Conservation (phyloP, 2,329 filamentous ascomycete genomes). For the Seiridium cupressi region DNA sequence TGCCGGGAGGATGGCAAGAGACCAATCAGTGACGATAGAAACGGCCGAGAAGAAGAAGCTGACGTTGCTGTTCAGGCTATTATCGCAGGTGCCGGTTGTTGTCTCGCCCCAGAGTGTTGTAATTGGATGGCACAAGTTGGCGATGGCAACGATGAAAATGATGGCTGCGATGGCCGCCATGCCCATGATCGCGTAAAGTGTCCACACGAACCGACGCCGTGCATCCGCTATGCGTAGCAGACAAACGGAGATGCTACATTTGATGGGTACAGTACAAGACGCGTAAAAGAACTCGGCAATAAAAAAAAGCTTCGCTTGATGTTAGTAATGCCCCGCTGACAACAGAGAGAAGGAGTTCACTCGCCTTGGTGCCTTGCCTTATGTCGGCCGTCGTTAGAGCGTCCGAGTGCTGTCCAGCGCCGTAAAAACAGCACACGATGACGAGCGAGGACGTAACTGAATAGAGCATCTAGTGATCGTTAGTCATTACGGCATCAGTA, state of each 20-base stretch:
- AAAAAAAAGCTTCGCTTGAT: slow-evolving; percentile 27
- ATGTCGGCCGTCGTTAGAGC: slow-evolving; percentile 12
- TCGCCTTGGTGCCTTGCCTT: slow-evolving; percentile 19
- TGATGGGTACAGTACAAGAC: slow-evolving; percentile 25
- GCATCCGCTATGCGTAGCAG: slow-evolving; percentile 28
- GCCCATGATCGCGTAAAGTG: slow-evolving; percentile 23
- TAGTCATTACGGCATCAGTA: not conserved
- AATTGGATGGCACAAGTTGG: slow-evolving; percentile 30
- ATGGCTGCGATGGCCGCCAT: slow-evolving; percentile 17
- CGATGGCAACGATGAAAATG: slow-evolving; percentile 25
- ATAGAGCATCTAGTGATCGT: slow-evolving; percentile 19
- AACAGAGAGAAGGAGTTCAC: not conserved
- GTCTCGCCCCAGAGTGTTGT: slow-evolving; percentile 27
- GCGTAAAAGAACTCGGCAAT: slow-evolving; percentile 37
- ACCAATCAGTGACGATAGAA: slow-evolving; percentile 32
- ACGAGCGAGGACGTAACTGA: slow-evolving; percentile 22
- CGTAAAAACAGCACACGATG: slow-evolving; percentile 24
- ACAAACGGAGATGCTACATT: slow-evolving; percentile 27
- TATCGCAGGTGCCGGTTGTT: slow-evolving; percentile 22
- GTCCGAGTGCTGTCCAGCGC: slow-evolving; percentile 21
- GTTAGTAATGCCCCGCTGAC: not conserved
- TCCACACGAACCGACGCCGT: slow-evolving; percentile 23
- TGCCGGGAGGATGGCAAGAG: slow-evolving; percentile 35
- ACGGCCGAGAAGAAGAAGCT: slow-evolving; percentile 33
- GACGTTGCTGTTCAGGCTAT: slow-evolving; percentile 25